Conservation (phyloP, 495 filamentous ascomycete species). For the Penicillium ucsense region DNA sequence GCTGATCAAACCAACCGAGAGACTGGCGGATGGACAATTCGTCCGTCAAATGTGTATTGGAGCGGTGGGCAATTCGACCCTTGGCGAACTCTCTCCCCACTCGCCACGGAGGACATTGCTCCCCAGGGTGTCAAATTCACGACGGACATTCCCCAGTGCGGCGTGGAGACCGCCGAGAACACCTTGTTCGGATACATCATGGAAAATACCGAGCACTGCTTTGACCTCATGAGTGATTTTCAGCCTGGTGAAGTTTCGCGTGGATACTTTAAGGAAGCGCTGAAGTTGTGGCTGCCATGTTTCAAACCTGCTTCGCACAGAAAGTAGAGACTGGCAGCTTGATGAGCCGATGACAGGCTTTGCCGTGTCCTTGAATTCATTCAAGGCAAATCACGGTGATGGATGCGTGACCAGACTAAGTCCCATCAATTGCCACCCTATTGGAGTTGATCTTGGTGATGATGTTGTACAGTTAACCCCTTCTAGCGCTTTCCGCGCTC, state of each 20-base stretch:
- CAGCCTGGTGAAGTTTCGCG: slow-evolving; percentile 22
- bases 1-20: slow-evolving; percentile 28
- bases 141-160: slow-evolving; percentile 37
- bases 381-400: too few relatives aligned
- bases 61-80: slow-evolving; percentile 49
- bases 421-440: too few relatives aligned
- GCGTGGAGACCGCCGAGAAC: slow-evolving; percentile 22
- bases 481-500: too few relatives aligned
- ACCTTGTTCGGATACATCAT: slow-evolving; percentile 45
- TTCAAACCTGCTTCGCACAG: slow-evolving; percentile 10
- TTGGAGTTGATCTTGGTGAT: too few relatives aligned
- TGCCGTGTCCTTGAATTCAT: too few relatives aligned
- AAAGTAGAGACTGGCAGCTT: too few relatives aligned
- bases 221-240: slow-evolving; percentile 33
- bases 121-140: slow-evolving; percentile 27
- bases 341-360: too few relatives aligned
- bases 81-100: slow-evolving; percentile 43
- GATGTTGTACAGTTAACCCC: too few relatives aligned
- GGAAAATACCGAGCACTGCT: slow-evolving; percentile 40
- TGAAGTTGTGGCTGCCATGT: slow-evolving; percentile 41
- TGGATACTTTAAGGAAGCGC: slow-evolving; percentile 27
- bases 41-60: slow-evolving; percentile 49
- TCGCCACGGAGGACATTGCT: slow-evolving; percentile 34
- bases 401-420: too few relatives aligned
- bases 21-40: slow-evolving; percentile 47